Evolutionary conservation across 768 basidiomycete genomes (phyloP).

Genomic region (Gautieria morchelliformis): DNA sequence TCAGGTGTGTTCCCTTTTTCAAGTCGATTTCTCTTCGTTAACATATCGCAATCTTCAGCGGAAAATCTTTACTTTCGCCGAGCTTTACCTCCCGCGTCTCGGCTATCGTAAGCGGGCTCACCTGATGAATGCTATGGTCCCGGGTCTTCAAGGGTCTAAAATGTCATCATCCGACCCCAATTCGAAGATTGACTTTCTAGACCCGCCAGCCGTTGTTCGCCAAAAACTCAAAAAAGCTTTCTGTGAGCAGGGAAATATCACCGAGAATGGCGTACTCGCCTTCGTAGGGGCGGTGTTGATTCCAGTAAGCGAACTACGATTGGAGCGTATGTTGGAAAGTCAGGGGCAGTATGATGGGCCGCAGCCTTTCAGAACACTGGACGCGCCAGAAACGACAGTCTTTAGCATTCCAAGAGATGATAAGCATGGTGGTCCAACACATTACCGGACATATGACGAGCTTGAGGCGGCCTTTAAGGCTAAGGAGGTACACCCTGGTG

Average conservation of each 20-base stretch:
- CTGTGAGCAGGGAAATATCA: constrained; percentile 85
- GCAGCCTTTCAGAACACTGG: constrained; percentile 52
- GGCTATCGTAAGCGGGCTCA: constrained; percentile 94
- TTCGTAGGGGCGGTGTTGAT: constrained; percentile 82
- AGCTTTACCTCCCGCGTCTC: constrained; percentile 86
- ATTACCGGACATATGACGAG: constrained; percentile 58
- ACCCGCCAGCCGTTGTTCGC: constrained; percentile 70
- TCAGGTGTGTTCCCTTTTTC: constrained; percentile 52
- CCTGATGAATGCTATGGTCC: constrained; percentile 98
- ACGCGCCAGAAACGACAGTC: constrained; percentile 72
- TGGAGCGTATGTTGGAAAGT: constrained; percentile 35
- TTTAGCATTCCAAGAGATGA: constrained; percentile 72
- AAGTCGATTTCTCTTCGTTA: too few species aligned
- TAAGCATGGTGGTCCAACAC: constrained; percentile 63
- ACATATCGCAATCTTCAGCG: constrained; percentile 39
- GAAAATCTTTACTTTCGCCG: constrained; percentile 98
- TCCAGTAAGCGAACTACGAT: constrained; percentile 68
- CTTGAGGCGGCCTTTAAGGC: constrained; percentile 67
- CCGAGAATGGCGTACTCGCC: constrained; percentile 81
- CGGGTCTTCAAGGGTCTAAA: constrained; percentile 88
- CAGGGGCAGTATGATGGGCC: constrained; percentile 33
- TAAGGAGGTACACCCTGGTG: constrained; percentile 79
- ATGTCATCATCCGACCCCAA: constrained; percentile 98
- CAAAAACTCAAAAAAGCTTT: constrained; percentile 89
- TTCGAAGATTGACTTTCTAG: constrained; percentile 97